Evolutionary conservation across 164 flowering plant genomes (phyloP).

Genomic region (Magnolia officinalis): DNA sequence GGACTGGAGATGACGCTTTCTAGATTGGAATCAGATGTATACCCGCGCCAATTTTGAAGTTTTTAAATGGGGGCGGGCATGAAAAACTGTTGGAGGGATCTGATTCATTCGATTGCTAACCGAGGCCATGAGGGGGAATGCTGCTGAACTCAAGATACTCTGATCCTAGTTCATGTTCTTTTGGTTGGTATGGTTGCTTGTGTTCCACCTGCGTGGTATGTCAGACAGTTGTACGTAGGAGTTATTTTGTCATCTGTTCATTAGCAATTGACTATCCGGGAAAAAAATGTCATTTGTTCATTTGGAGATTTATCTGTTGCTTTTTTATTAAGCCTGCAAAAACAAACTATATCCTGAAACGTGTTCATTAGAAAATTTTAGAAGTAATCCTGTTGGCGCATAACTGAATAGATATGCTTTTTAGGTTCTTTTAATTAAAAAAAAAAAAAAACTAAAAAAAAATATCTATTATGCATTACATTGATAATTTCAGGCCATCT

Average conservation of each 20-base stretch:
- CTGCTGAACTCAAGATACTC: not conserved
- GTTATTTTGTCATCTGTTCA: not conserved
- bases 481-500: too few relatives aligned
- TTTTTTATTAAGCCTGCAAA: not conserved
- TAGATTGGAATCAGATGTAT: slow-evolving; percentile 33
- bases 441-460: too few relatives aligned
- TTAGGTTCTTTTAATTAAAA: not conserved
- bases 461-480: too few relatives aligned
- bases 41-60: slow-evolving; percentile 29
- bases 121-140: not conserved
- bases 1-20: slow-evolving; percentile 51
- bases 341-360: not conserved
- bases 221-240: not conserved
- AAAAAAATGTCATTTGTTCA: not conserved
- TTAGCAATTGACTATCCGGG: not conserved
- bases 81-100: slow-evolving; percentile 19
- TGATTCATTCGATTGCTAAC: slow-evolving; percentile 16
- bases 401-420: not conserved
- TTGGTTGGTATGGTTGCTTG: slow-evolving; percentile 2
- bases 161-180: slow-evolving; percentile 2
- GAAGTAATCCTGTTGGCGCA: not conserved
- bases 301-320: not conserved
- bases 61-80: slow-evolving; percentile 26
- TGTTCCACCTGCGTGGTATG: not conserved
- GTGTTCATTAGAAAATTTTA: not conserved